These are phyloP conservation scores for Wickerhamomyces mucosus DNA, from an alignment of 805 yeast genomes.

Conservation along the genomic window DNA sequence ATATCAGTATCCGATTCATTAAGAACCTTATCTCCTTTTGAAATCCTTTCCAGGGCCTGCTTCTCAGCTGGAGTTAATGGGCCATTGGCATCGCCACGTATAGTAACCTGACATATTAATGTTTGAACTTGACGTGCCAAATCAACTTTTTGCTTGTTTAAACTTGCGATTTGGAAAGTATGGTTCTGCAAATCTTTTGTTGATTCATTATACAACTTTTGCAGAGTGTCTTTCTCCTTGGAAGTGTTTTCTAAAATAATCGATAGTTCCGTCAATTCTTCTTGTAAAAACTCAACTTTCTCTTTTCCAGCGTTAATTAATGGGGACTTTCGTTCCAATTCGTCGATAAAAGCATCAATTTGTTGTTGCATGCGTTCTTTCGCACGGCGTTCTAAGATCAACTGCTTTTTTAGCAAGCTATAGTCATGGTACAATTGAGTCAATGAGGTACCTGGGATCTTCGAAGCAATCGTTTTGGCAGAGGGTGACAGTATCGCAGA, in stretches of 20 bases:
- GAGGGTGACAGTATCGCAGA: conserved; percentile 39
- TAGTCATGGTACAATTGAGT: conserved; percentile 60
- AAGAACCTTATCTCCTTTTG: conserved; percentile 21
- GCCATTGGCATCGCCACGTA: conserved; percentile 43
- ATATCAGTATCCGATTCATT: conserved; percentile 58
- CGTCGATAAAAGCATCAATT: conserved; percentile 61
- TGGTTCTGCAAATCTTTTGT: conserved; percentile 20
- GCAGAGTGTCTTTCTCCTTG: conserved; percentile 35
- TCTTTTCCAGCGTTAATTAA: conserved; percentile 56
- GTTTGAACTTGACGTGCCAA: conserved; percentile 76
- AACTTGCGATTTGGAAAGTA: conserved; percentile 27
- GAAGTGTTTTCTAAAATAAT: conserved; percentile 44
- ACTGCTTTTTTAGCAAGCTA: conserved; percentile 52
- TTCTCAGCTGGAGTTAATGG: conserved; percentile 61
- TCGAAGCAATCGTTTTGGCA: conserved; percentile 44
- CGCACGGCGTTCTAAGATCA: conserved; percentile 60
- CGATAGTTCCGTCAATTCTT: conserved; percentile 45
- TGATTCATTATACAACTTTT: conserved; percentile 15
- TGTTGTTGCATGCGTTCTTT: conserved; percentile 64
- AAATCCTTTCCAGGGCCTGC: conserved; percentile 47
- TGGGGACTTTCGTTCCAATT: conserved; percentile 74
- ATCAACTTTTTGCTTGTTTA: conserved; percentile 56
- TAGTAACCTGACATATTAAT: conserved; percentile 55
- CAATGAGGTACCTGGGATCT: conserved; percentile 44
- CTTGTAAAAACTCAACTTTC: conserved; percentile 46